phyloP scores from a whole-genome alignment of 2,329 filamentous ascomycete species.

The Sphaerostilbella broomeana region DNA sequence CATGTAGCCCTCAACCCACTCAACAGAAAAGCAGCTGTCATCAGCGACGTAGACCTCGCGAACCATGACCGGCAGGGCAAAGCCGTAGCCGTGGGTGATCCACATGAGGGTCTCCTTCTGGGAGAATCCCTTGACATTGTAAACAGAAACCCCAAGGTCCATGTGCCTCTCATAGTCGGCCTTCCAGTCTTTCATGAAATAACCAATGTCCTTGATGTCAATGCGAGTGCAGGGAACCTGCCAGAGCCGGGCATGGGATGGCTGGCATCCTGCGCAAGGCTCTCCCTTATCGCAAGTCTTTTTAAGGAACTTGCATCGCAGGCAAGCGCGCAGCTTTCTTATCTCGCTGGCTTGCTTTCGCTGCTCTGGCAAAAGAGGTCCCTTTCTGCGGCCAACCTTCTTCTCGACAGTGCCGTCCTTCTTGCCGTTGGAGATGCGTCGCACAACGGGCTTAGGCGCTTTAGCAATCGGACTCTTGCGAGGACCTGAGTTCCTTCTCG shows the following conservation, averaged over 20 bases:
- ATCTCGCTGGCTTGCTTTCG: slow-evolving; percentile 96
- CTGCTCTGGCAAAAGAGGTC: slow-evolving; percentile 86
- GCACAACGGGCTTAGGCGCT: slow-evolving; percentile 73
- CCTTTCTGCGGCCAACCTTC: slow-evolving; percentile 84
- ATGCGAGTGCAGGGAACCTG: slow-evolving; percentile 96
- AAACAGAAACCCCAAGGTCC: slow-evolving; percentile 78
- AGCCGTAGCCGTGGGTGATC: slow-evolving; percentile 94
- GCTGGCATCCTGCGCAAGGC: slow-evolving; percentile 90
- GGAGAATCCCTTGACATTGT: slow-evolving; percentile 84
- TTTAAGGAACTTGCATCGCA: slow-evolving; percentile 97
- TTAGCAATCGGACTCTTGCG: slow-evolving; percentile 77
- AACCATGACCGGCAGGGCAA: slow-evolving; percentile 85
- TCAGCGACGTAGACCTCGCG: slow-evolving; percentile 90
- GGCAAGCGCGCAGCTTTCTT: slow-evolving; percentile 84
- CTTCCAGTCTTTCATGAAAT: slow-evolving; percentile 99
- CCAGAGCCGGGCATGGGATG: slow-evolving; percentile 91
- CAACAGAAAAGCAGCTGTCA: slow-evolving; percentile 84
- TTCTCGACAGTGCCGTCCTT: slow-evolving; percentile 77
- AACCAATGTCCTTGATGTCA: slow-evolving; percentile 96
- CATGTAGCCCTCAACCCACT: slow-evolving; percentile 82
- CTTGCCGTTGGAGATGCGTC: slow-evolving; percentile 70
- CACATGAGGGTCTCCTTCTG: slow-evolving; percentile 67
- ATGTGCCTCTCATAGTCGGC: slow-evolving; percentile 92
- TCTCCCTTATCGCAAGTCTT: slow-evolving; percentile 98
- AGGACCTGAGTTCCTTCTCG: slow-evolving; percentile 60